Evolutionary conservation across 768 basidiomycete species (phyloP), one percentile per base, ranked within the genome.

Genomic region (Suillus fuscotomentosus): DNA sequence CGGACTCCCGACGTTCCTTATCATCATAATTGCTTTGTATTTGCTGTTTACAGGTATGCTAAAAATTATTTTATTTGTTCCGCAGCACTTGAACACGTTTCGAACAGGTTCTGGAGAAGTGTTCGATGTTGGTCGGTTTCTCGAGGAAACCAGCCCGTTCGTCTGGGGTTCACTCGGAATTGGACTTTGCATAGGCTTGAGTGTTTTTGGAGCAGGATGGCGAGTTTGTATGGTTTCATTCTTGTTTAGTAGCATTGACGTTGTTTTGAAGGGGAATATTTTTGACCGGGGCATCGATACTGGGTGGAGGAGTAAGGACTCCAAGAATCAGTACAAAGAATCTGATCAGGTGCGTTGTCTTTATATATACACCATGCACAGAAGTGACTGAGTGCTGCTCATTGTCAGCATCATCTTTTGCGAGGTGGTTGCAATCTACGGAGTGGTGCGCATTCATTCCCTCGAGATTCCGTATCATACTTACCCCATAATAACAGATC

Each of bases 361-460:
- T 36, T 10, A 31, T 20, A 15, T 42, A 27, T 56, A 3, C 20
- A 22, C 38, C 34, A 36, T 60, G 38, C 36, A 42, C 55, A 15
- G 24, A 27, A 24, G 15, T 27, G n/a, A n/a, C 42, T 50, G 9
- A 60, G 39, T 8, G 27, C 50, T 31, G 53, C 39, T 43, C 20
- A 48, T 20, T 15, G 20, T 9, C 8, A 98, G 97, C 69, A 95
- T 99, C 81, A 98, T 99, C 72, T 98, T 99, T 83, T 98, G 97
- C 77, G 97, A 99, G 81, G 97, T 98, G 72, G 96, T 99, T 36
- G 97, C 97, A 64, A 99, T 99, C 73, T 99, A 99, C 79, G 97
- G 92, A 63, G 93, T 94, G 60, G 94, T 95, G 78, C 65, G 91
- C 83, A 20, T 5, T 54, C 11, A 13, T 11, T 38, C 36, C 17